Percentiles rank a stretch among this genome's conserved stretches.
Conservation (phyloP, 2,329 filamentous ascomycete species). For the Boeremia lycopersici region DNA sequence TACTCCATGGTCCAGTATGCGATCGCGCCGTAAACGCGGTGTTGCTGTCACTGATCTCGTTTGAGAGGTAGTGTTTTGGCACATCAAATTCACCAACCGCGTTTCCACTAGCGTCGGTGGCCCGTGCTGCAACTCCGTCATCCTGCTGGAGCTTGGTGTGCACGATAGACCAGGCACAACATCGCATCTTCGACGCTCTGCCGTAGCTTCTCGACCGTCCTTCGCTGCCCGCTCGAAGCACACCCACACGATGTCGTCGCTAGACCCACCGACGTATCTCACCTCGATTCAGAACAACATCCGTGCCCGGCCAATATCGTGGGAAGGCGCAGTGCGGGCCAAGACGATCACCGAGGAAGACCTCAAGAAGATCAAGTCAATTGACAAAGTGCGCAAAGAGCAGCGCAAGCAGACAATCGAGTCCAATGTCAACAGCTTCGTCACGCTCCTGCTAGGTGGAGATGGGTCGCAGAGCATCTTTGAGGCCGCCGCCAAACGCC, state of each 20-base stretch:
- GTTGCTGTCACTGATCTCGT: slow-evolving; percentile 5
- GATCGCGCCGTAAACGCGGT: slow-evolving; percentile 11
- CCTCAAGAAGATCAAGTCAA: slow-evolving; percentile 91
- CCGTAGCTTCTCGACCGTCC: slow-evolving; percentile 8
- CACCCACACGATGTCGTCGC: slow-evolving; percentile 74
- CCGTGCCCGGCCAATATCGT: slow-evolving; percentile 91
- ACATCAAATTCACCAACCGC: neutral
- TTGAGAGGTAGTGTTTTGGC: neutral
- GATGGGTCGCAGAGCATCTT: slow-evolving; percentile 73
- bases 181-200: slow-evolving; percentile 28
- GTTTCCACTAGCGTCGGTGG: neutral
- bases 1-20: slow-evolving; percentile 37
- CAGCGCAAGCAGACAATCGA: slow-evolving; percentile 84
- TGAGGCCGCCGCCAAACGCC: slow-evolving; percentile 78
- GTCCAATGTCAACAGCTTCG: slow-evolving; percentile 78
- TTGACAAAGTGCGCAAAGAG: slow-evolving; percentile 95
- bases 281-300: slow-evolving; percentile 95
- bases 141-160: slow-evolving; percentile 33
- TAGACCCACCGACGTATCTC: slow-evolving; percentile 88
- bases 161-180: slow-evolving; percentile 39
- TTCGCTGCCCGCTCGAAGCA: slow-evolving; percentile 7
- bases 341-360: slow-evolving; percentile 94
- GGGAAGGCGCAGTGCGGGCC: slow-evolving; percentile 93
- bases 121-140: slow-evolving; percentile 18
- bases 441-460: slow-evolving; percentile 76